Evolutionary conservation across 139 green algal species (phyloP).

Genomic region (Mesotaenium endlicherianum): DNA sequence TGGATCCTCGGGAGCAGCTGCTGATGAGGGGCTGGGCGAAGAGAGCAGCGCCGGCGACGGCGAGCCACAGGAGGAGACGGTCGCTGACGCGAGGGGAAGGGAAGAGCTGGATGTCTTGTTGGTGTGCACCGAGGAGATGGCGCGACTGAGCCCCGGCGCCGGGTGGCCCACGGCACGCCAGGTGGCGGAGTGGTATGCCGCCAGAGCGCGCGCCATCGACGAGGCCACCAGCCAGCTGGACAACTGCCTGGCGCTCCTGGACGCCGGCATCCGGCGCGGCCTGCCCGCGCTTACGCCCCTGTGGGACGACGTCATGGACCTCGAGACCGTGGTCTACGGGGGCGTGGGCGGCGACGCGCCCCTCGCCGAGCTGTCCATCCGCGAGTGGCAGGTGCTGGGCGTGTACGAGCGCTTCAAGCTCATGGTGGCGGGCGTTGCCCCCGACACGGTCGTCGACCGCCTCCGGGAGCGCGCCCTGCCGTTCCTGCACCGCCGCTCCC

Average conservation of each 20-base stretch:
- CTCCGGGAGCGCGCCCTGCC: conserved; percentile 30
- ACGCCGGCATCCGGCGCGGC: conserved; percentile 22
- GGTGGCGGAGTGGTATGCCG: conserved; percentile 34
- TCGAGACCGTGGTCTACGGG: conserved; percentile 35
- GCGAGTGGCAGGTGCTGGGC: conserved; percentile 31
- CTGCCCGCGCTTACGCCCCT: conserved; percentile 5
- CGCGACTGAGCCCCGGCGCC: not conserved
- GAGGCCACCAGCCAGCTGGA: conserved; percentile 36
- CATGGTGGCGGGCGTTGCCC: not conserved
- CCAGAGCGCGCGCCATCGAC: conserved; percentile 24
- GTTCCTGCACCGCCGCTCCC: conserved; percentile 32
- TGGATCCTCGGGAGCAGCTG: too few relatives aligned
- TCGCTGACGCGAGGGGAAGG: not conserved
- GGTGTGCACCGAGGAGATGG: conserved; percentile 32
- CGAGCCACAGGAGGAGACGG: too few relatives aligned
- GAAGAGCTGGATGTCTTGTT: not conserved
- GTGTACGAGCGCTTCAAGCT: conserved; percentile 20
- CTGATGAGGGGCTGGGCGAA: too few relatives aligned
- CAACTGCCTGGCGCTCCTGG: conserved; percentile 26
- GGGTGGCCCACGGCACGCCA: not conserved
- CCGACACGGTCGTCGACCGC: not conserved
- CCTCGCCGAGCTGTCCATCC: not conserved
- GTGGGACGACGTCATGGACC: conserved; percentile 28
- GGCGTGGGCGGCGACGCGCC: not conserved
- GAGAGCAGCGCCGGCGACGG: not conserved